Evolutionary conservation across 2,329 filamentous ascomycete species (phyloP), one percentile per base, ranked within the genome.

Genomic region (Anisogramma anomala): DNA sequence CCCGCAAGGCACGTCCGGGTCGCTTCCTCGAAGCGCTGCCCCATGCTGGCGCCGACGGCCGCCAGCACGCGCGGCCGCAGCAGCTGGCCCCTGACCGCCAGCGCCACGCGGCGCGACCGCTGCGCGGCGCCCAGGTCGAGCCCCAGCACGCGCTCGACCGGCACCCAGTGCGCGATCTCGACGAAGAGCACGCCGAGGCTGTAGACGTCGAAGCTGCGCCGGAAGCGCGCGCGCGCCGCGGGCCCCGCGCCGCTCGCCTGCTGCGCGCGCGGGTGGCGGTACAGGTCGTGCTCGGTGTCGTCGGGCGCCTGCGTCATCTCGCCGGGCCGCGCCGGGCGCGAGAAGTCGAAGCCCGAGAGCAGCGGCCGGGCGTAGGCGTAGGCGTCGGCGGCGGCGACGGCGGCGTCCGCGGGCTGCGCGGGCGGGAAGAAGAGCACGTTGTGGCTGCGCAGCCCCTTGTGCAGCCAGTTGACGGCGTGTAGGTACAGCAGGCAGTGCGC

Each of bases 381-480:
- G 41, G 48, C 10, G 45, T 54, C 48, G 58, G 20, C 54, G 17
- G 58, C 56, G 0, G 63, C 64, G 48, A 54, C 33, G 49, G 55
- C 39, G 41, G 48, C 10, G 45, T 54, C 48, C 58, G 20, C 54
- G 17, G 58, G n/a, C n/a, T n/a, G n/a, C n/a, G n/a, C 56, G 0
- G 63, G 64, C 5, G 61, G 65, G 53, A 71, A 64, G 49, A 66
- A 64, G 17, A 65, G 52, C 22, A 67, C 57, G 40, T 64, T 65
- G 45, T 62, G 60, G 42, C 56, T 59, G 39, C 57, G 59, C 8
- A 65, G 51, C 2, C 59, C 59, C 48, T 67, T 66, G 50, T 66
- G 69, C 30, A 73, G 60, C 69, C 68, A 72, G 52, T 71, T 68
- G 27, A 72, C 62, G 1, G 67, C 67, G 50, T 72, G 69, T n/a